phyloP scores from a whole-genome alignment of 2,329 filamentous ascomycete genomes.

The Xylariales sp. region DNA sequence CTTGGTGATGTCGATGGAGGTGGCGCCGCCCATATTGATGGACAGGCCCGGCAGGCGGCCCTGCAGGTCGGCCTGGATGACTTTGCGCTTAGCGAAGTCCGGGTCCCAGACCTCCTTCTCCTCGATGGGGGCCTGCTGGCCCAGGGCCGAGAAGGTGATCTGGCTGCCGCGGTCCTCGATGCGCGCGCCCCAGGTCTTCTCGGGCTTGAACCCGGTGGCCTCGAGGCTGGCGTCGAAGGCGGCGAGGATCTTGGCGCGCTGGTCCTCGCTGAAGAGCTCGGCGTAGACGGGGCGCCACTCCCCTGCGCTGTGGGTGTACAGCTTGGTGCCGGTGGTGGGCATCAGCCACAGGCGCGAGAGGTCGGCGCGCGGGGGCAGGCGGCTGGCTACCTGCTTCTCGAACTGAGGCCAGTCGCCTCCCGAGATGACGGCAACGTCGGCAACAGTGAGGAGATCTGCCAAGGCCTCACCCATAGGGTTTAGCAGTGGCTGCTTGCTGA shows the following conservation, averaged over 20 bases:
- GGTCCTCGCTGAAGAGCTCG: slow-evolving; percentile 29
- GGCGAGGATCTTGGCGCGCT: slow-evolving; percentile 23
- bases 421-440: slow-evolving; percentile 34
- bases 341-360: slow-evolving; percentile 35
- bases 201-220: slow-evolving; percentile 30
- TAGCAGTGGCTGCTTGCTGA: slow-evolving; percentile 29
- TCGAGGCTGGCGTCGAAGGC: slow-evolving; percentile 29
- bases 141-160: slow-evolving; percentile 36
- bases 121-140: slow-evolving; percentile 30
- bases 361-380: slow-evolving; percentile 28
- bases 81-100: slow-evolving; percentile 32
- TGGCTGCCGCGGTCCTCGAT: slow-evolving; percentile 37
- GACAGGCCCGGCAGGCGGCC: slow-evolving; percentile 29
- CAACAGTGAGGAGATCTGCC: slow-evolving; percentile 28
- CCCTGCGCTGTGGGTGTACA: slow-evolving; percentile 26
- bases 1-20: slow-evolving; percentile 33
- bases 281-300: slow-evolving; percentile 23
- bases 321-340: slow-evolving; percentile 36
- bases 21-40: slow-evolving; percentile 35
- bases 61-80: slow-evolving; percentile 31
- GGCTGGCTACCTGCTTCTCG: slow-evolving; percentile 32
- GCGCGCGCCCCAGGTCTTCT: slow-evolving; percentile 31
- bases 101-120: slow-evolving; percentile 33
- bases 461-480: slow-evolving; percentile 27
- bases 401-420: slow-evolving; percentile 37